Evolutionary conservation across 257 asterid species (phyloP).

Genomic region (Datura wrightii): DNA sequence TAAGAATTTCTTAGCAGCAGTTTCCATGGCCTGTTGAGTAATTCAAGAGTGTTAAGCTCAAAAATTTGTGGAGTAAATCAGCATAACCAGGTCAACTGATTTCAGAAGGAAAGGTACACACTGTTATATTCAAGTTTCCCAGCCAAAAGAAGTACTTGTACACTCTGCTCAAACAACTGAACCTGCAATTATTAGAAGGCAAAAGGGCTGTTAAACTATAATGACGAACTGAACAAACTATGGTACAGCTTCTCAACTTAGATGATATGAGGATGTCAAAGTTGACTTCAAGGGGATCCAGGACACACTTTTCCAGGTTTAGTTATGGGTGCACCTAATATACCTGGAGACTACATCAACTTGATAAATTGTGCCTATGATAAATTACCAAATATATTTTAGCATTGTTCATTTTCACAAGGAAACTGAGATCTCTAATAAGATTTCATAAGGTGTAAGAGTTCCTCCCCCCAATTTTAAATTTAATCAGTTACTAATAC

Average conservation of each 20-base stretch:
- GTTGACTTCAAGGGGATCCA: slow-evolving; percentile 1
- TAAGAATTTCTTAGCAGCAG: slow-evolving; percentile 75
- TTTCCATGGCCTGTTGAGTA: slow-evolving; percentile 75
- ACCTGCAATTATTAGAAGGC: slow-evolving; percentile 57
- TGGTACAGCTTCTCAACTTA: neutral
- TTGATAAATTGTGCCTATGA: neutral
- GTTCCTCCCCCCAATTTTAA: neutral
- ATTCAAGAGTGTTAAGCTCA: slow-evolving; percentile 33
- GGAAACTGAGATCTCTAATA: neutral
- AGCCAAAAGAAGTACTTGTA: slow-evolving; percentile 96
- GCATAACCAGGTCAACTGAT: slow-evolving; percentile 11
- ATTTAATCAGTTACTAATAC: neutral
- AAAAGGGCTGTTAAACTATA: neutral
- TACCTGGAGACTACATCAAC: neutral
- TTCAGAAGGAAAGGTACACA: slow-evolving; percentile 38
- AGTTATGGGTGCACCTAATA: slow-evolving; percentile 3
- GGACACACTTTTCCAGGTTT: neutral
- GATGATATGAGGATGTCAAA: slow-evolving; percentile 16
- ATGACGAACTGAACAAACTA: neutral
- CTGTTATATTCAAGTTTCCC: slow-evolving; percentile 69
- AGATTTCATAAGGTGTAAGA: neutral
- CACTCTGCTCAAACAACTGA: slow-evolving; percentile 88
- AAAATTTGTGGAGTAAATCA: slow-evolving; percentile 28
- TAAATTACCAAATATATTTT: neutral
- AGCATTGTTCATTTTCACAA: neutral